Evolutionary conservation across 2,329 filamentous ascomycete genomes (phyloP), one percentile per base, ranked within the genome.

Genomic region (Colletotrichum somersetense): DNA sequence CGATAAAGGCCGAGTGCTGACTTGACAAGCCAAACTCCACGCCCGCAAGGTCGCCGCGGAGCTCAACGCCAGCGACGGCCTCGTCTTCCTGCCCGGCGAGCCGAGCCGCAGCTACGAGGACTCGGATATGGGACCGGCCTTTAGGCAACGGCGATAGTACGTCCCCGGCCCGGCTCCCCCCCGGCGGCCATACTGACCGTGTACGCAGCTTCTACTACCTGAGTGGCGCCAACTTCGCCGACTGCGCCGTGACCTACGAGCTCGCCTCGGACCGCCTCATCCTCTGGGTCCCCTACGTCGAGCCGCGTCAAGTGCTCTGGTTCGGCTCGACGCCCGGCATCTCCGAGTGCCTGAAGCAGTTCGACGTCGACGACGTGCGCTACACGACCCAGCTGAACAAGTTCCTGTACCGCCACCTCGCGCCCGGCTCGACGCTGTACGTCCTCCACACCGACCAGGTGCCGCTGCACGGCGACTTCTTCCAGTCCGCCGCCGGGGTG

Each of bases 221-320:
- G 67, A 83, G 84, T 38, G 89, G 89, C 46, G 85, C 83, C 70
- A 80, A 89, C 79, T 87, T 89, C 72, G 81, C 86, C 2, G 86
- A 87, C 75, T 89, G 87, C 76, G 82, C 82, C 61, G 84, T 88
- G 44, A 90, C 89, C 2, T 90, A 90, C 76, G 87, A 90, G 73
- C 85, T 90, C 61, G 81, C 78, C 30, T 82, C 82, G 14, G 92
- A 95, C 78, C 82, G 84, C 30, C 87, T 96, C 68, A 89, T 87
- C 6, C 87, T 96, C 38, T 96, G 92, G 88, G 90, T 96, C 59
- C 92, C 93, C 2, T 88, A 89, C 75, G 89, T 91, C 74, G 89
- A 92, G 75, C 89, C 88, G 18, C 85, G 84, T 20, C 84, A 87
- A 75, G 84, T 88, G 14, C 87, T 93, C 61, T 94, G 88, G 87